These are phyloP conservation scores for Talaromyces sp. DNA, from an alignment of 2,329 filamentous ascomycete species.

Conservation along the genomic window DNA sequence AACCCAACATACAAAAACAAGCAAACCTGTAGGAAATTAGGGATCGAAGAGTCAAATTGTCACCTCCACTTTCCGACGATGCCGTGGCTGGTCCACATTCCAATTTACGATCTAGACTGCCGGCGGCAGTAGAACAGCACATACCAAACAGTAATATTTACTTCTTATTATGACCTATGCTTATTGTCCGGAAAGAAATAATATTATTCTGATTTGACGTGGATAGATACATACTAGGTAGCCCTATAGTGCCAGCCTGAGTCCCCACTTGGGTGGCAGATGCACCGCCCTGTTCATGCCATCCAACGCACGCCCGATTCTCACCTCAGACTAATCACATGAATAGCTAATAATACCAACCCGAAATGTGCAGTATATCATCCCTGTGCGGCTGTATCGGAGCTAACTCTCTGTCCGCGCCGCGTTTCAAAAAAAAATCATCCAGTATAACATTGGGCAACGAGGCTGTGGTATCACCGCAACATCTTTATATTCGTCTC, in stretches of 20 bases:
- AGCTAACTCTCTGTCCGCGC: not conserved
- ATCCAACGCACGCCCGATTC: not conserved
- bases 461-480: not conserved
- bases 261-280: not conserved
- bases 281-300: not conserved
- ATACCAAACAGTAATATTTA: not conserved
- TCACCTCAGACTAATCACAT: not conserved
- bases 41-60: not conserved
- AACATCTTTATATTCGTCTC: not conserved
- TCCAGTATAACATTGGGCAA: not conserved
- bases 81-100: not conserved
- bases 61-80: not conserved
- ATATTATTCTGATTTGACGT: not conserved
- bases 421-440: not conserved
- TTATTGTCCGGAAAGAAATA: not conserved
- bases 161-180: not conserved
- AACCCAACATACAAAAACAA: not conserved
- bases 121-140: not conserved
- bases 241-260: not conserved
- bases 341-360: not conserved
- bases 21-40: not conserved
- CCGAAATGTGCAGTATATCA: not conserved
- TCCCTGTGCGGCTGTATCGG: not conserved
- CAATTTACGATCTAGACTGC: not conserved
- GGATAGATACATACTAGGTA: not conserved